Base-by-base conservation (phyloP, 495 filamentous ascomycete genomes). In the Xylaria intraflava region DNA sequence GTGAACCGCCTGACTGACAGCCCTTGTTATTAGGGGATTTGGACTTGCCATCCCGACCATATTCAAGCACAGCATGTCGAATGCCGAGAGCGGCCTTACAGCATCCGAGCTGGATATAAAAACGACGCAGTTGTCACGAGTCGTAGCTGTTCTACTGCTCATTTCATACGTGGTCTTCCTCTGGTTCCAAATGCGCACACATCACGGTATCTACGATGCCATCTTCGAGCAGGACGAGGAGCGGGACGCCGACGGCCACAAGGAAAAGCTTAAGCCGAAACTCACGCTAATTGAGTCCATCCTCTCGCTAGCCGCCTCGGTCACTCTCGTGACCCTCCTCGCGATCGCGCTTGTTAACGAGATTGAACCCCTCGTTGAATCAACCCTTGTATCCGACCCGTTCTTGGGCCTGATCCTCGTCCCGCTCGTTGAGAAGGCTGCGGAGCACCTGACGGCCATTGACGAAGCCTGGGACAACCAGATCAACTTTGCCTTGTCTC, bases 401-500 rank as follows among this genome's bases (percentile, higher is more conserved):
- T 90, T 90, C 65, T 80, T 91, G 68, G 88, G 88, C 46, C 70
- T 91, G 55, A 88, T 89, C 48, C 72, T 89, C 2, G 72, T 90
- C 0, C 92, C 91, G 2, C 74, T 96, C 1, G 90, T 95, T 7
- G 91, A 96, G 62, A 96, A 96, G 65, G 85, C 84, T 0, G 89
- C 89, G 9, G 91, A 96, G 72, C 91, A 96, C 66, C 69, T 95
- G 33, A 95, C 87, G 0, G 88, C 90, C 11, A 70, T 96, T 40
- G 91, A 96, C 67, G 91, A 96, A 74, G 92, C 91, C 9, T 95
- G 84, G 78, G 88, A 89, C 65, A 80, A 86, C 67, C 83, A 77
- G 63, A 87, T 89, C 81, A 95, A 96, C 72, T 93, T 94, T 67
- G 91, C 92, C 0, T 80, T 97, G 7, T 84, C 88, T 41, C 89